Conservation (phyloP, 208 protist genomes). For the Porcisia hertigi region DNA sequence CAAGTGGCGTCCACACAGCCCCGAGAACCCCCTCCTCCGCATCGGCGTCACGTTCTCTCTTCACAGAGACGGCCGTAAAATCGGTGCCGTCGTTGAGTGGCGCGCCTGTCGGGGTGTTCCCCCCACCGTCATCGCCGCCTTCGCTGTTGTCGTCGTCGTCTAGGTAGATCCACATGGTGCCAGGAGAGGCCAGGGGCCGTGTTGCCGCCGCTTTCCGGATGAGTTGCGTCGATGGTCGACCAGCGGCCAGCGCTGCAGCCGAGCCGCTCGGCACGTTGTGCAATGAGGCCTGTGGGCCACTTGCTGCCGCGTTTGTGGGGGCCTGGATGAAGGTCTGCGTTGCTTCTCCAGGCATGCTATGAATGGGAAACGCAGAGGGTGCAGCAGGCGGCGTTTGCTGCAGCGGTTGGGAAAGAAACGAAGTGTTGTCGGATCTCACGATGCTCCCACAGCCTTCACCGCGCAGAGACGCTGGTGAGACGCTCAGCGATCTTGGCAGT, state of each 20-base stretch:
- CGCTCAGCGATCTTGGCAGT: slow-evolving; percentile 25
- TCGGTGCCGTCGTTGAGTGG: neutral
- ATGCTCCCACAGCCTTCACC: neutral
- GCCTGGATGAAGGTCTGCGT: slow-evolving; percentile 16
- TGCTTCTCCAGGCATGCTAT: slow-evolving; percentile 1
- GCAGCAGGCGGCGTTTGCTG: neutral
- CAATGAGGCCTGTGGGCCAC: neutral
- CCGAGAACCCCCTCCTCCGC: neutral
- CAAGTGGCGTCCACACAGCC: neutral
- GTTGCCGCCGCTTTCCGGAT: slow-evolving; percentile 58
- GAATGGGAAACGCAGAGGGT: neutral
- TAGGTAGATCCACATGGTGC: slow-evolving; percentile 78
- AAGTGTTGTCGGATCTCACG: neutral
- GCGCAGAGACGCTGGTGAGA: slow-evolving; percentile 16
- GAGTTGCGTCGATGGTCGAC: slow-evolving; percentile 52
- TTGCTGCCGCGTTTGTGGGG: neutral
- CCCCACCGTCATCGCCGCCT: neutral
- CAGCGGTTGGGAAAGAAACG: neutral
- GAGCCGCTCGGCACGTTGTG: neutral
- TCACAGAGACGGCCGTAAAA: neutral
- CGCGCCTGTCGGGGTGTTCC: neutral
- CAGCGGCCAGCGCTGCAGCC: neutral
- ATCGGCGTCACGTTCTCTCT: slow-evolving; percentile 3
- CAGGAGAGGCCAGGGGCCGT: slow-evolving; percentile 53
- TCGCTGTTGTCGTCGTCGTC: slow-evolving; percentile 69